Evolutionary conservation across 192 early-diverging fungal genomes (phyloP).

Genomic region (Backusella liffmaniae): DNA sequence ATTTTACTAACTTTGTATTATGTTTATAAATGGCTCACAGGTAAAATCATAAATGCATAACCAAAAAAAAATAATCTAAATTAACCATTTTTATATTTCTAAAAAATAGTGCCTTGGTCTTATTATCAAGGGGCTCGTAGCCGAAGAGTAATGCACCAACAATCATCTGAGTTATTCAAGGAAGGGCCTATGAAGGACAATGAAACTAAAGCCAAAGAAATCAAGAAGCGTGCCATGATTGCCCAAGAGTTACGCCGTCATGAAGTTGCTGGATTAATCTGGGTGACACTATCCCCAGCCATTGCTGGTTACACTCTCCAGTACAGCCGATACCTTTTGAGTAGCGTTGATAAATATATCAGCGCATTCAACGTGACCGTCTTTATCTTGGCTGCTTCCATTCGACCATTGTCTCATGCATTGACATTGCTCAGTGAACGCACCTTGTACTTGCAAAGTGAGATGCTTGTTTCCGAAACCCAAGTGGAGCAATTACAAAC

Average conservation of each 20-base stretch:
- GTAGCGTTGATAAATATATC: conserved; percentile 53
- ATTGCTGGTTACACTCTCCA: conserved; percentile 55
- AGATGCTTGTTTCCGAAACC: conserved; percentile 48
- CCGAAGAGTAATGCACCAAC: conserved; percentile 38
- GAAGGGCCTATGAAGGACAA: conserved; percentile 6
- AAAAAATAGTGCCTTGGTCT: conserved; percentile 53
- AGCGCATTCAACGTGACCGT: conserved; percentile 54
- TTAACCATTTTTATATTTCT: background rate
- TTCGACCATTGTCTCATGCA: conserved; percentile 52
- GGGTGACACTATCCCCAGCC: conserved; percentile 51
- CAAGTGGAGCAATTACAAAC: conserved; percentile 48
- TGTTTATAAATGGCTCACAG: conserved; percentile 61
- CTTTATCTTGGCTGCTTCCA: conserved; percentile 55
- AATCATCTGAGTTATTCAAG: conserved; percentile 22
- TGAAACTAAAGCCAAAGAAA: conserved; percentile 2
- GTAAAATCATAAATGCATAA: conserved; percentile 26
- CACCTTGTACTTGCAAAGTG: conserved; percentile 51
- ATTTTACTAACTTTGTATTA: conserved; percentile 55
- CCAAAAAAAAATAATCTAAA: background rate
- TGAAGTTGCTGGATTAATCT: conserved; percentile 46
- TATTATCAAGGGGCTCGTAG: conserved; percentile 54
- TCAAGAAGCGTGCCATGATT: conserved; percentile 27
- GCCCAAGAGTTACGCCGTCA: conserved; percentile 46
- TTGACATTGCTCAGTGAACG: conserved; percentile 47
- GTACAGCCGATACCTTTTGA: conserved; percentile 51